Evolutionary conservation across 1,139 yeast species (phyloP), one percentile per base, ranked within the genome.

Genomic region (Nakaseomyces uthaithaninus): DNA sequence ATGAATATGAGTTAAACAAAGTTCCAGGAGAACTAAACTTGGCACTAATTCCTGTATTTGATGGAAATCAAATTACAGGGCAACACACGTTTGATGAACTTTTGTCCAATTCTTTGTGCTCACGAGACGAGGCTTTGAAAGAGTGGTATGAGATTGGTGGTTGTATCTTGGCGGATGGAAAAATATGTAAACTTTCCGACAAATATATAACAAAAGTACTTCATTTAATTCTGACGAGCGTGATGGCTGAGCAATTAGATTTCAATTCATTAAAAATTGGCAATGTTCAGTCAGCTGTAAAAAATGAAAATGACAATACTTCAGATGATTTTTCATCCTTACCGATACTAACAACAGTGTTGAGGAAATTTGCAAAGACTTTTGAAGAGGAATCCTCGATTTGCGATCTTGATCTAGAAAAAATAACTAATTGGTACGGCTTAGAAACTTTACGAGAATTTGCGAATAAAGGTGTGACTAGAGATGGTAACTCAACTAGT

Each of bases 141-240:
- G 55, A 62, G 23, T 83, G 91, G 86, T 60, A 65, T 41, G 59
- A 59, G 1, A 42, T 67, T 3, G 74, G 77, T n/a, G 93, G 93
- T 0, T 69, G 77, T 34, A 74, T 70, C 36, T 52, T 78, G 2
- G 56, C 64, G 6, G 4, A 20, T 30, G 70, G 66, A 1, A 45
- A 42, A 8, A 68, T 74, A 0, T 65, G 68, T 39, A 41, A 67
- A 2, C 43, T 73, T 3, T 59, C 67, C 11, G 55, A 56, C 11
- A 63, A 59, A 4, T 60, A 68, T 36, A 55, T 69, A 10, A 55
- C 64, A 16, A 57, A 58, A 7, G 57, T 66, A 0, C 51, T 73
- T 24, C 68, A 70, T 42, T 60, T 70, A 3, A 50, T 80, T 14
- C 61, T 84, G 11, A 68, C 78, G 45, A 60, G 74, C 3, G 51